A percentile compares a stretch with the other conserved stretches of the same genome.
These are phyloP conservation scores for Chloris gayana DNA, from an alignment of 176 grass and related monocot species.

Conservation along the genomic window DNA sequence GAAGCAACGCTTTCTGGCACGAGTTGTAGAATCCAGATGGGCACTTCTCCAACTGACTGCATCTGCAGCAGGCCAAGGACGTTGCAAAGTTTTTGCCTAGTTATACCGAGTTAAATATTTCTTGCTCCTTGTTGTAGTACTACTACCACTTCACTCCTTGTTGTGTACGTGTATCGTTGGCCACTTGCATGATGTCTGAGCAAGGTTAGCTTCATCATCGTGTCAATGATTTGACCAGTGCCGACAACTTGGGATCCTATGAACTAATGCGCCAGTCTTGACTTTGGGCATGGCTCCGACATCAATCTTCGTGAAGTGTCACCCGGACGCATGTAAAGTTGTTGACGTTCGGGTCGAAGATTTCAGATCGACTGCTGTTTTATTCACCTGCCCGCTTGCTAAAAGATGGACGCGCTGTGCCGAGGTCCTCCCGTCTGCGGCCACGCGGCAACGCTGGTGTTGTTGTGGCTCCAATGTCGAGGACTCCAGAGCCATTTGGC, in stretches of 20 bases:
- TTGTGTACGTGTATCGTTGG: neutral
- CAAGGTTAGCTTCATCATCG: neutral
- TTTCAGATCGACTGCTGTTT: too few relatives aligned
- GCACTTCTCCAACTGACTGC: neutral
- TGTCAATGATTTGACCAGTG: neutral
- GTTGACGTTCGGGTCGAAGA: too few relatives aligned
- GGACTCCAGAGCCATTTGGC: too few relatives aligned
- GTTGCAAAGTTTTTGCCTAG: constrained; percentile 29
- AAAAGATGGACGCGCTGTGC: too few relatives aligned
- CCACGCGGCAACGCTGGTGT: too few relatives aligned
- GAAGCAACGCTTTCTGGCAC: neutral
- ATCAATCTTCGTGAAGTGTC: too few relatives aligned
- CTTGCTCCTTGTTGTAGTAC: constrained; percentile 4
- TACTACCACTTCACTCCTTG: neutral
- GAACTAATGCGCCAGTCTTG: neutral
- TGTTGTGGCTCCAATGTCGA: too few relatives aligned
- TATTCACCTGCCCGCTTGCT: too few relatives aligned
- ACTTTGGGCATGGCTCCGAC: neutral
- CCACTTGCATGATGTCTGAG: neutral
- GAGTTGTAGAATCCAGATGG: neutral
- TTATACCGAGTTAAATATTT: neutral
- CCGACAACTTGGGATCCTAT: too few relatives aligned
- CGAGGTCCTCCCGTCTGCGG: too few relatives aligned
- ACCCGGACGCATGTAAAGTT: too few relatives aligned
- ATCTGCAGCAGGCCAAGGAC: constrained; percentile 16